Evolutionary conservation across 768 basidiomycete genomes (phyloP), one percentile per base, ranked within the genome.

Genomic region (Thelephora aurantiotincta): DNA sequence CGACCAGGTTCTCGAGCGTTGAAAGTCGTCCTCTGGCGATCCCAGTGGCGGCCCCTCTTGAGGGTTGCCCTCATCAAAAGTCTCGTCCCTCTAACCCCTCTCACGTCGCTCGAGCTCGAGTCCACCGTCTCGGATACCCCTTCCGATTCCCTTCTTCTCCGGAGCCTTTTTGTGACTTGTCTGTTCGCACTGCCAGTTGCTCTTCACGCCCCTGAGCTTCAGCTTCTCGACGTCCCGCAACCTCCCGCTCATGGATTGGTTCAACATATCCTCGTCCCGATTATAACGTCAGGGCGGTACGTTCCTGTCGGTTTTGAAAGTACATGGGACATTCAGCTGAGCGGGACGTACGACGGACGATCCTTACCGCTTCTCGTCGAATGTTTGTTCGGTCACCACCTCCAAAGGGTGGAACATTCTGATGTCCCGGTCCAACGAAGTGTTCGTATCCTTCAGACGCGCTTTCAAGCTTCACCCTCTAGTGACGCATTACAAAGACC

Each of bases 1-100:
- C n/a, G n/a, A n/a, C n/a, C n/a, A n/a, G n/a, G n/a, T n/a, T n/a
- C 19, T 13, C 14, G 36, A 36, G 16, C 19, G 14, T 3, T 19
- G 36, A n/a, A n/a, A n/a, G n/a, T n/a, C n/a, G n/a, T n/a, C n/a
- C n/a, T n/a, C n/a, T n/a, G 36, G 5, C 5, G 2, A 1, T 54
- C 54, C 66, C 36, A 14, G 14, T 37, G 12, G 52, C 54, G 22
- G 57, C 68, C 54, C 70, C 66, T 51, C 65, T n/a, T n/a, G n/a
- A n/a, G n/a, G n/a, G n/a, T 60, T 34, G 70, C 75, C 49, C 77
- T 73, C 68, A 72, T 68, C 11, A 76, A 82, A 1, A 76, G 80
- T 38, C 78, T 70, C 5, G 78, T 89, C 2, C 82, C 85, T 47
- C 82, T 72, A 26, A 84, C 78, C 6, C 84, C 85, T 55, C 81